These are phyloP conservation scores for Termitomyces sp. DNA, from an alignment of 768 basidiomycete genomes.

Conservation along the genomic window DNA sequence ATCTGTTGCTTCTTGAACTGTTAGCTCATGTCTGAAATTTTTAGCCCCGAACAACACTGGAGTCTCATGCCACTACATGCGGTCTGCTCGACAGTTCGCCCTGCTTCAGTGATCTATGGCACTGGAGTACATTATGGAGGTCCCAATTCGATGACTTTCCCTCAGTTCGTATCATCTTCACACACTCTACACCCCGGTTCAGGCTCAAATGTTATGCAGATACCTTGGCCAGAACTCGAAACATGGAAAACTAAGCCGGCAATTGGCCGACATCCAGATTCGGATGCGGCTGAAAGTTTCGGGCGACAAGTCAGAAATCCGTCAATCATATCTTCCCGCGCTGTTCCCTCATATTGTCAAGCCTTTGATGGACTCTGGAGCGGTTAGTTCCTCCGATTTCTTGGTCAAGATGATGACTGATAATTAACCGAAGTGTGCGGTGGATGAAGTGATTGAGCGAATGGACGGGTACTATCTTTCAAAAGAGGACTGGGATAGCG, in stretches of 20 bases:
- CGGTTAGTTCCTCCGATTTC: slow-evolving; percentile 46
- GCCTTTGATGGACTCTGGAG: slow-evolving; percentile 70
- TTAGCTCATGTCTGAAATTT: not conserved
- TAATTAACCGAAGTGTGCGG: slow-evolving; percentile 48
- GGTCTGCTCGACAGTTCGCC: slow-evolving; percentile 82
- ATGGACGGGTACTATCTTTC: slow-evolving; percentile 96
- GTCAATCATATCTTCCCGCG: slow-evolving; percentile 89
- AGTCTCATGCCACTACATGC: slow-evolving; percentile 91
- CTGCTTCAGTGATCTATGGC: slow-evolving; percentile 83
- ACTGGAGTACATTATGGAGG: slow-evolving; percentile 60
- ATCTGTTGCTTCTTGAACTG: not conserved
- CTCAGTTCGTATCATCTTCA: slow-evolving; percentile 53
- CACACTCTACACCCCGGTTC: not conserved
- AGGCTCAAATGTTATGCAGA: slow-evolving; percentile 32
- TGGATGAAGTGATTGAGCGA: slow-evolving; percentile 74
- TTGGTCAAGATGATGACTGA: not conserved
- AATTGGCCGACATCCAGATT: slow-evolving; percentile 86
- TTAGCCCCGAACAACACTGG: slow-evolving; percentile 93
- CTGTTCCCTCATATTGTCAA: slow-evolving; percentile 75
- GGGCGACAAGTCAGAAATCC: slow-evolving; percentile 84
- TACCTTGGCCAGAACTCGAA: slow-evolving; percentile 99
- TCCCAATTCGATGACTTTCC: slow-evolving; percentile 69
- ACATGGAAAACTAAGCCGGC: slow-evolving; percentile 72
- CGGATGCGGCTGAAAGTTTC: slow-evolving; percentile 94
- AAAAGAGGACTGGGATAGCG: slow-evolving; percentile 95